Base-by-base conservation (phyloP, 805 yeast genomes). In the Hanseniaspora mollemarum region DNA sequence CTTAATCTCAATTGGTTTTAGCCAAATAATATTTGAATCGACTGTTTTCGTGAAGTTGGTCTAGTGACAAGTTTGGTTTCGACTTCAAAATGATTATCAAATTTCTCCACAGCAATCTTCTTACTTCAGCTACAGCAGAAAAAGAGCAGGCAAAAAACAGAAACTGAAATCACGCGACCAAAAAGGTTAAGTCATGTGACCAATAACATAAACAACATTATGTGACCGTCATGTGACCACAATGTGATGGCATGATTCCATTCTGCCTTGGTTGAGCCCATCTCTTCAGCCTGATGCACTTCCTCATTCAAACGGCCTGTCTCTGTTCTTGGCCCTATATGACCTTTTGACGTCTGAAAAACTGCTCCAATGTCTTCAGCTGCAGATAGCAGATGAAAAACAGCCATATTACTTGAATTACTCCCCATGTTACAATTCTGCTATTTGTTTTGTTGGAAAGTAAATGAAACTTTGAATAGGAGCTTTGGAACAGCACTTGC, bases 311-410 rank as follows among this genome's bases (percentile, higher is more conserved):
- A 9, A 25, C 36, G 9, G n/a, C n/a, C n/a, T n/a, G n/a, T n/a
- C n/a, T n/a, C n/a, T n/a, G n/a, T n/a, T 18, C 25, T 35, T 13
- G 16, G 13, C 28, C 9, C 66, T 70, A 85, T 18, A 87, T 80
- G 54, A 86, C 77, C 69, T 87, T 87, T 63, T 87, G 94, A 68
- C 86, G 87, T 54, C 85, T 81, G 63, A 87, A 87, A 75, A 87
- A 86, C 38, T 79, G 67, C 67, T 83, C 83, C 67, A 87, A 74
- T 60, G 83, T 87, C 50, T 73, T 73, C 63, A 87, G 67, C 68
- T 87, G 95, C 73, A 84, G 77, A 37, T 72, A 73, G 59, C 95
- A 83, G 8, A 88, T 79, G 15, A 71, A 75, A 9, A 75, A 72
- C 57, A 87, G 72, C 1, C 83, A 86, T 21, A 77, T 24, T 43